These are phyloP conservation scores for Gonium pectorale DNA, from an alignment of 139 green algal species.

Conservation along the genomic window DNA sequence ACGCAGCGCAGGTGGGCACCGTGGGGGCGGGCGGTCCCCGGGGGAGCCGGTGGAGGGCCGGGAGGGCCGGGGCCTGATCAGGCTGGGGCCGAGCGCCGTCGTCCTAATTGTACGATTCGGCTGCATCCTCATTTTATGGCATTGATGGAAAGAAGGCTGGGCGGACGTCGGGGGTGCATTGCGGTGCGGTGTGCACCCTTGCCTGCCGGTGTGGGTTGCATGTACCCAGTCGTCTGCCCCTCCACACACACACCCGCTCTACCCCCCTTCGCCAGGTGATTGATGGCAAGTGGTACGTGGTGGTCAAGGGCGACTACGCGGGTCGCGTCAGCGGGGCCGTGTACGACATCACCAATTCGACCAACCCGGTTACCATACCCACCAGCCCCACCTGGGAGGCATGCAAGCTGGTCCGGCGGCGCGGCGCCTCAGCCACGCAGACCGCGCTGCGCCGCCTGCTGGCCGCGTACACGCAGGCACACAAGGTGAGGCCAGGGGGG, in stretches of 20 bases:
- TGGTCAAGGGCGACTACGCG: constrained; percentile 77
- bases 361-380: constrained; percentile 49
- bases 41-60: no score
- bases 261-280: constrained; percentile 47
- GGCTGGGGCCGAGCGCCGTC: no score
- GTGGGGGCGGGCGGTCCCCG: no score
- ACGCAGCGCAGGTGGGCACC: constrained; percentile 53
- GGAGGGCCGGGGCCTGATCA: no score
- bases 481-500: constrained; percentile 38
- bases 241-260: neutral
- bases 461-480: constrained; percentile 59
- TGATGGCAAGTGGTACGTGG: constrained; percentile 77
- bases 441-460: constrained; percentile 55
- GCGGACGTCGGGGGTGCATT: no score
- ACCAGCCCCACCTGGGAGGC: constrained; percentile 54
- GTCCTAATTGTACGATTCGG: no score
- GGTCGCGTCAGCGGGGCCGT: constrained; percentile 70
- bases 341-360: constrained; percentile 68
- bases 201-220: neutral
- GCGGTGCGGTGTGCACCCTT: neutral
- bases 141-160: no score
- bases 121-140: no score
- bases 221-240: neutral
- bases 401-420: constrained; percentile 58
- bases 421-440: constrained; percentile 12